Percentiles rank a stretch among this genome's conserved stretches.
Evolutionary conservation across 2,329 filamentous ascomycete species (phyloP).

Genomic region (Fusarium musae): DNA sequence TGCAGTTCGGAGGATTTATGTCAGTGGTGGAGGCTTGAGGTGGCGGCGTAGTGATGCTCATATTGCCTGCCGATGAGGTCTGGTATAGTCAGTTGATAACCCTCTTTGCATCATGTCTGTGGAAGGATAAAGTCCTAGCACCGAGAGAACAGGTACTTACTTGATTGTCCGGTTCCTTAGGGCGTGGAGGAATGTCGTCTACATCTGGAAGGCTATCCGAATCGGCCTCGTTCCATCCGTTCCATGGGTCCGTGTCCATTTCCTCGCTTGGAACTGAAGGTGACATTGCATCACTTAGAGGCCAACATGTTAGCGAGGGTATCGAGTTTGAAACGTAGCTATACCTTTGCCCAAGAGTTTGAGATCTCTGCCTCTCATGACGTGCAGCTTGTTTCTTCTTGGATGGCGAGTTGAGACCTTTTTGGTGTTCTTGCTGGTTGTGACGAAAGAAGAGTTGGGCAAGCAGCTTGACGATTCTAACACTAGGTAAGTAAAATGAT

Average conservation of each 20-base stretch:
- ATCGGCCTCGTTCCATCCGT: no score
- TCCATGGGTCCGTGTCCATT: not conserved
- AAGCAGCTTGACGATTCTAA: not conserved
- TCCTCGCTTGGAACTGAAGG: not conserved
- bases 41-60: fast-evolving
- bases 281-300: no score
- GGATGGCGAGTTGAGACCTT: not conserved
- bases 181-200: fast-evolving
- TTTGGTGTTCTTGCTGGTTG: not conserved
- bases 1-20: fast-evolving
- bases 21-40: fast-evolving
- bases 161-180: no score
- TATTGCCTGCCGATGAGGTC: not conserved
- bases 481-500: not conserved
- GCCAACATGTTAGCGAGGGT: no score
- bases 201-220: not conserved
- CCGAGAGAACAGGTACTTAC: not conserved
- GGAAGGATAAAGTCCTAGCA: no score
- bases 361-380: not conserved
- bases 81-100: not conserved
- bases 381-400: not conserved
- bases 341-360: not conserved
- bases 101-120: fast-evolving
- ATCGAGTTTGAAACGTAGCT: no score
- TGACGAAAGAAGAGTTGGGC: not conserved